Evolutionary conservation across 495 filamentous ascomycete species (phyloP).

Genomic region (Penicillium cataractarum): DNA sequence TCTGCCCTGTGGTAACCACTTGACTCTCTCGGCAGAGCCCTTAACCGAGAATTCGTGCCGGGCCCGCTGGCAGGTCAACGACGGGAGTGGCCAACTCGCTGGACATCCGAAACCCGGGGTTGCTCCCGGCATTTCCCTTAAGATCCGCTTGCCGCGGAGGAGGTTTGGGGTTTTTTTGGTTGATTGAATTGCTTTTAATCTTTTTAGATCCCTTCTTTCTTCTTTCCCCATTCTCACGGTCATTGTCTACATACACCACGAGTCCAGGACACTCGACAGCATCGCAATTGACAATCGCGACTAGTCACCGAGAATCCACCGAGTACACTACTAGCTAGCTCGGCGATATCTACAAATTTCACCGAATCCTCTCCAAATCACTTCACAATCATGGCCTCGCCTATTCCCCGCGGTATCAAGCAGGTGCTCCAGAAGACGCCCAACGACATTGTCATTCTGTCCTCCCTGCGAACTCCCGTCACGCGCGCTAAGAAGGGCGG

Average conservation of each 20-base stretch:
- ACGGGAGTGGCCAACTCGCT: conserved; percentile 27
- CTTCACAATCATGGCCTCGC: conserved; percentile 50
- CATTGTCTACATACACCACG: conserved; percentile 6
- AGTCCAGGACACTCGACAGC: background rate
- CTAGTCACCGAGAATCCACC: conserved; percentile 6
- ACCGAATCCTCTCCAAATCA: background rate
- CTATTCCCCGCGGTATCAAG: conserved; percentile 66
- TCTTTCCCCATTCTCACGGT: conserved; percentile 11
- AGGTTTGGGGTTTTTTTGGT: conserved; percentile 12
- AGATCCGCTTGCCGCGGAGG: conserved; percentile 20
- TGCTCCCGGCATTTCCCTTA: conserved; percentile 34
- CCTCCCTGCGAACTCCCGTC: conserved; percentile 83
- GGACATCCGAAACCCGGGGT: conserved; percentile 43
- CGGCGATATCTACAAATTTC: conserved; percentile 2
- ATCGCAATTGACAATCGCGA: background rate
- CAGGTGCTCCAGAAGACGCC: conserved; percentile 81
- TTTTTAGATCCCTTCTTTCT: background rate
- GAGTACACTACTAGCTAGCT: conserved; percentile 6
- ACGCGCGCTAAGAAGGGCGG: conserved; percentile 80
- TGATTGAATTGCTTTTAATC: conserved; percentile 12
- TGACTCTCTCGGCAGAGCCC: conserved; percentile 34
- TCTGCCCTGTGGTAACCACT: too few species aligned
- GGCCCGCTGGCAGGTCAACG: conserved; percentile 17
- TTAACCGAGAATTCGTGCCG: conserved; percentile 53
- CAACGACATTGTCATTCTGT: conserved; percentile 84